These are phyloP conservation scores for Breynia disticha DNA, from an alignment of 441 rosid species.

Conservation along the genomic window DNA sequence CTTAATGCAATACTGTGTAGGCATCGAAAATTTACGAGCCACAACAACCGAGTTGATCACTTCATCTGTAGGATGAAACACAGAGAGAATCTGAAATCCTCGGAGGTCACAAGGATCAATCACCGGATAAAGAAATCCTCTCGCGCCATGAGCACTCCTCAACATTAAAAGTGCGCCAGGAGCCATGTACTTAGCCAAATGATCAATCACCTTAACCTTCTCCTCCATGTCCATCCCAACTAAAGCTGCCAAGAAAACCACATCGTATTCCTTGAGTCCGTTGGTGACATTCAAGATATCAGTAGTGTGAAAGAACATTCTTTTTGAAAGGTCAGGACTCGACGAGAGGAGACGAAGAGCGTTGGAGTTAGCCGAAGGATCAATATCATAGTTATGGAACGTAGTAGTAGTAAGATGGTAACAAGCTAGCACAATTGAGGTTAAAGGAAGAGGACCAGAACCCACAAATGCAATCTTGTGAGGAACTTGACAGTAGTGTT, in stretches of 20 bases:
- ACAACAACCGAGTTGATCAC: conserved; percentile 70
- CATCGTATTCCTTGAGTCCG: conserved; percentile 48
- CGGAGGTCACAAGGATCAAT: conserved; percentile 59
- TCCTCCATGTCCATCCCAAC: conserved; percentile 77
- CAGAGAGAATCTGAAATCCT: conserved; percentile 64
- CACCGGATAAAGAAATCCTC: conserved; percentile 78
- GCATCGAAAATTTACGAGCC: conserved; percentile 34
- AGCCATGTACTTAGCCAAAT: conserved; percentile 63
- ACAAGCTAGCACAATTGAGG: conserved; percentile 64
- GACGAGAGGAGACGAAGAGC: conserved; percentile 41
- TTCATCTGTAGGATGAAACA: conserved; percentile 70
- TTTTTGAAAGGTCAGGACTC: conserved; percentile 48
- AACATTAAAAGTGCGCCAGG: conserved; percentile 65
- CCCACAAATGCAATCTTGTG: conserved; percentile 65
- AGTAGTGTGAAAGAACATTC: conserved; percentile 60
- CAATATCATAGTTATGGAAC: conserved; percentile 76
- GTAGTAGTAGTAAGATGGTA: conserved; percentile 41
- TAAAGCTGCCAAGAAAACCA: conserved; percentile 75
- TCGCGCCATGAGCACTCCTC: conserved; percentile 83
- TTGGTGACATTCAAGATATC: conserved; percentile 43
- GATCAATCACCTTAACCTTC: conserved; percentile 46
- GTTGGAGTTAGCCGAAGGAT: conserved; percentile 47
- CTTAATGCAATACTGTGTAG: neutral
- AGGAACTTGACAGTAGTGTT: conserved; percentile 36
- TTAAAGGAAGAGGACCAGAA: conserved; percentile 85